Evolutionary conservation across 352 stramenopile species (phyloP).

Genomic region (Aphanomyces euteiches): DNA sequence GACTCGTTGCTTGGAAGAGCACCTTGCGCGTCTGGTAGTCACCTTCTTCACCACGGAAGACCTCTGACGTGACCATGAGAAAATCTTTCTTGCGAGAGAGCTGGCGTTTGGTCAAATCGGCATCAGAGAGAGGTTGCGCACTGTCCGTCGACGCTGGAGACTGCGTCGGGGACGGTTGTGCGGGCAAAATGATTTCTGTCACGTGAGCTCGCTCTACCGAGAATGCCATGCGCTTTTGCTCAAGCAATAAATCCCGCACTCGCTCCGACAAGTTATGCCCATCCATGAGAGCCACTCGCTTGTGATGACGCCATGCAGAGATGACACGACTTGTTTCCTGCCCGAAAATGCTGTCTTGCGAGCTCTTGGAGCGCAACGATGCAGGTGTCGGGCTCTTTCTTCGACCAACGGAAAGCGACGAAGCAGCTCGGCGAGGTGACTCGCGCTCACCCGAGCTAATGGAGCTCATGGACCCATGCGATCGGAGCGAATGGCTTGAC

Average conservation of each 20-base stretch:
- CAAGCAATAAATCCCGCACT: constrained; percentile 73
- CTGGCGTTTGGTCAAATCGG: constrained; percentile 75
- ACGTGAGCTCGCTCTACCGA: constrained; percentile 77
- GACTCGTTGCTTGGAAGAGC: constrained; percentile 77
- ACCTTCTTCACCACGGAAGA: constrained; percentile 80
- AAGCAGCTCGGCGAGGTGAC: neutral
- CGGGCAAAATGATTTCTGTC: constrained; percentile 78
- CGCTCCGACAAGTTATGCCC: constrained; percentile 79
- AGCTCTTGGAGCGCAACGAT: constrained; percentile 50
- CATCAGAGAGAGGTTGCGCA: constrained; percentile 43
- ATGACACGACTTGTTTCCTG: constrained; percentile 79
- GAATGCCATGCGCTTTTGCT: constrained; percentile 85
- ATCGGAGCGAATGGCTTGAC: constrained; percentile 10
- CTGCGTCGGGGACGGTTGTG: constrained; percentile 39
- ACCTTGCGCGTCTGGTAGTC: constrained; percentile 87
- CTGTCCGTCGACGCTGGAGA: constrained; percentile 23
- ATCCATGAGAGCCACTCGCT: constrained; percentile 82
- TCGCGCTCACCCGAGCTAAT: constrained; percentile 24
- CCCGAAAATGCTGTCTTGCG: constrained; percentile 32
- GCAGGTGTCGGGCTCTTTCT: neutral
- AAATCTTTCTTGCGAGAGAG: constrained; percentile 87
- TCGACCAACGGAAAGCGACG: neutral
- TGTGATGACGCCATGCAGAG: constrained; percentile 78
- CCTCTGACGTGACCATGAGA: constrained; percentile 86
- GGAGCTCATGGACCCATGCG: constrained; percentile 21